Base-by-base conservation (phyloP, 1,139 yeast species). In the Entelexis sorbosivorans region DNA sequence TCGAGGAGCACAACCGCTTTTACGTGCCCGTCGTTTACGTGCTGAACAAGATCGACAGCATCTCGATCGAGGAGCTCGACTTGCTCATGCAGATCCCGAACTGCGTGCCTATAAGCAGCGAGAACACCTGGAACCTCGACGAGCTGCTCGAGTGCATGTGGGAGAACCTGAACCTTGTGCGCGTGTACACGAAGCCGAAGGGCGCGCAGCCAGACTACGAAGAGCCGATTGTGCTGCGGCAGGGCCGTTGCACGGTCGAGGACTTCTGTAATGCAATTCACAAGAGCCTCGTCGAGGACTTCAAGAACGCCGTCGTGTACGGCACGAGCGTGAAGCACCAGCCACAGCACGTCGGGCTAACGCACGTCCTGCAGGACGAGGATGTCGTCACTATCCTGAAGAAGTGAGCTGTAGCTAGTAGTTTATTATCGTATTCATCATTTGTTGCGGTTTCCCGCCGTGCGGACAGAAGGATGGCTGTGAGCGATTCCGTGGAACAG, bases 221-320 rank as follows among this genome's bases (percentile, higher is more conserved):
- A 44, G 96, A 91, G 63, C 99, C 99, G 2, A 93, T 91, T 57
- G 97, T 91, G 53, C 73, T 91, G 64, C 77, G 95, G 64, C 78
- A 76, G 53, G 89, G 81, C 59, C 78, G 84, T 58, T 81, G 91
- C 65, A 71, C 95, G 0, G 94, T 91, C 47, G 96, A 85, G 67
- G 97, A 91, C 67, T 91, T 91, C 68, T 93, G 98, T 78, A 87
- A 88, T 68, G 85, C 91, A 59, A 93, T 91, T 61, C 99, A 91
- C 73, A 91, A 89, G 70, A 81, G 91, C 44, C 74, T 91, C 66
- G 95, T 89, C 35, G 94, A 84, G 50, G 95, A 93, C 63, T 93
- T 93, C 69, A 83, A 86, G 69, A 83, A 79, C 62, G 97, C 97
- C 1, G 76, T 87, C 58, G 97, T 91, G 1, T 89, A 74, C 64